Conservation (phyloP, 345 rosid genomes). For the Aquilaria sinensis region DNA sequence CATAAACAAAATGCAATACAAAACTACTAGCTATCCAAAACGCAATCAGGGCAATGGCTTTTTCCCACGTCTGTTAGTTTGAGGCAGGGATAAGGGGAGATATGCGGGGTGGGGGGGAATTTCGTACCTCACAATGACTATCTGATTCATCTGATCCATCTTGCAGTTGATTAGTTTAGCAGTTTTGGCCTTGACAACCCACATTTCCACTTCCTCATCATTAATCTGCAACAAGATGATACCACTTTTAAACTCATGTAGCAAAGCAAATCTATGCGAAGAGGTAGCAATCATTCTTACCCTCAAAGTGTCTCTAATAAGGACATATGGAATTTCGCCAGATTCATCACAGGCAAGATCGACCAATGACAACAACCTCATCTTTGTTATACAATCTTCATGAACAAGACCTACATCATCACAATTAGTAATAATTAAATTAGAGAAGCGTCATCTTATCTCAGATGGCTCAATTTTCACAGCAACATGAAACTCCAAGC, state of each 20-base stretch:
- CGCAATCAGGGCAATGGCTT: constrained; percentile 1
- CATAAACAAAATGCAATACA: no score
- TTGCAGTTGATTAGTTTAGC: constrained; percentile 73
- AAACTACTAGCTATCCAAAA: not conserved
- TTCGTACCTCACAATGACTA: constrained; percentile 65
- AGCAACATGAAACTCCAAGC: not conserved
- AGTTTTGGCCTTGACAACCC: constrained; percentile 88
- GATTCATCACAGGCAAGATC: constrained; percentile 69
- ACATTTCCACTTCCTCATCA: constrained; percentile 76
- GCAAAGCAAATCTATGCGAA: constrained; percentile 9
- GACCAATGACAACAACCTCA: constrained; percentile 78
- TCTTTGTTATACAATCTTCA: constrained; percentile 81
- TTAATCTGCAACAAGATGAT: constrained; percentile 36
- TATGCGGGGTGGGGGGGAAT: not conserved
- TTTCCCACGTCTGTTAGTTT: no score
- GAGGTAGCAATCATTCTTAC: constrained; percentile 26
- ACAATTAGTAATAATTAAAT: constrained; percentile 3
- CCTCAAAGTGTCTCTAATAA: constrained; percentile 64
- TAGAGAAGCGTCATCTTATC: not conserved
- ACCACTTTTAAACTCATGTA: constrained; percentile 1
- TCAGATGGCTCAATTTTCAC: not conserved
- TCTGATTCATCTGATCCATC: constrained; percentile 94
- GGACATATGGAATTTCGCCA: constrained; percentile 61
- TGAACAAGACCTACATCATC: constrained; percentile 61
- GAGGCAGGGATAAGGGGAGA: not conserved